phyloP scores from a whole-genome alignment of 176 grass and related monocot species.

The Cenchrus americanus region DNA sequence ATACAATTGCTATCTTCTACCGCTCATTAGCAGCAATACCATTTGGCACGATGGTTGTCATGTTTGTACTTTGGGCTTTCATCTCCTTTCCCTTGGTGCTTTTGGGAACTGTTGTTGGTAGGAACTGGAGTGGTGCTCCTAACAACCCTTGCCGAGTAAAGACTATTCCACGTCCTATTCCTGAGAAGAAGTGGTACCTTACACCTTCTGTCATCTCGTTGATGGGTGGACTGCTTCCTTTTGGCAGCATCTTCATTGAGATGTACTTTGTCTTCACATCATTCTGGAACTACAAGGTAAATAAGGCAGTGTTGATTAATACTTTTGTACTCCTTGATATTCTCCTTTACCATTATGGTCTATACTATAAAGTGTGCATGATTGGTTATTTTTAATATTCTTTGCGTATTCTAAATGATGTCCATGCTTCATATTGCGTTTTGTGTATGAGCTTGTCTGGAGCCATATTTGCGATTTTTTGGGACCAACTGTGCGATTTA shows the following conservation, averaged over 20 bases:
- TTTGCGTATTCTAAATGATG: conserved; percentile 3
- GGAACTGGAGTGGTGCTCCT: conserved; percentile 97
- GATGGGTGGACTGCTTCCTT: conserved; percentile 94
- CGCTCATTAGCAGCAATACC: conserved; percentile 94
- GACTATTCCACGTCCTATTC: conserved; percentile 93
- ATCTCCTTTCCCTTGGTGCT: conserved; percentile 94
- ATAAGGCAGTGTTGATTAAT: not conserved
- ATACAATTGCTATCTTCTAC: conserved; percentile 96
- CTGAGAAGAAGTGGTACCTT: conserved; percentile 98
- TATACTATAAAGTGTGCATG: not conserved
- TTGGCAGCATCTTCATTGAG: conserved; percentile 98
- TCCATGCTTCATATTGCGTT: not conserved
- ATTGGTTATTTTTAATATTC: not conserved
- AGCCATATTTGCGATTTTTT: conserved; percentile 9
- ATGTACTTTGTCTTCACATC: conserved; percentile 99
- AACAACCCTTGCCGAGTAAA: conserved; percentile 99
- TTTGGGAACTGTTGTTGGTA: conserved; percentile 85
- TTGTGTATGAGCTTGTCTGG: not conserved
- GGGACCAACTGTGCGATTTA: conserved; percentile 12
- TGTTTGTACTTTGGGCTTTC: conserved; percentile 96
- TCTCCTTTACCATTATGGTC: not conserved
- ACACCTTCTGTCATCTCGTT: conserved; percentile 87
- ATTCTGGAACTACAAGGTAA: conserved; percentile 99
- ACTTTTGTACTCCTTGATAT: conserved; percentile 11
- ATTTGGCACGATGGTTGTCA: conserved; percentile 95